A percentile compares a stretch with the other conserved stretches of the same genome.
Conservation (phyloP, 208 protist genomes). For the Porcisia hertigi region DNA sequence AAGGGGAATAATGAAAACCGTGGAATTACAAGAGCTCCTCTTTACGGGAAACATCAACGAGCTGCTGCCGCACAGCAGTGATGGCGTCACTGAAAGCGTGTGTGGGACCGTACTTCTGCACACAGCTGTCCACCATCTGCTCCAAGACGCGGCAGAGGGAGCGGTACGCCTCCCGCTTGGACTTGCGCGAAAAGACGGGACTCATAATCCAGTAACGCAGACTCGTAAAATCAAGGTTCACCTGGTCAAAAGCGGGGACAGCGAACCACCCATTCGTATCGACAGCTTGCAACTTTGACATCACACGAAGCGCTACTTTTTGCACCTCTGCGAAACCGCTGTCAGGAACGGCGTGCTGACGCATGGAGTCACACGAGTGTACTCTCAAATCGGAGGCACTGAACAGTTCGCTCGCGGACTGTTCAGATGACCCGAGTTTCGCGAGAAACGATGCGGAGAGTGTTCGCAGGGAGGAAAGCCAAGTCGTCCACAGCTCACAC, state of each 20-base stretch:
- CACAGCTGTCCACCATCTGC: constrained; percentile 83
- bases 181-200: constrained; percentile 52
- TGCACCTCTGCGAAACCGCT: constrained; percentile 38
- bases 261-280: constrained; percentile 79
- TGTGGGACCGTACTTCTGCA: constrained; percentile 71
- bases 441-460: constrained; percentile 7
- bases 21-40: constrained; percentile 49
- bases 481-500: constrained; percentile 8
- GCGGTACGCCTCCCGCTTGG: constrained; percentile 62
- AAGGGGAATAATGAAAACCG: not conserved
- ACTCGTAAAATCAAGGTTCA: constrained; percentile 76
- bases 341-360: not conserved
- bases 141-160: constrained; percentile 71
- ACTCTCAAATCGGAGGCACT: not conserved
- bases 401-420: not conserved
- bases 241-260: constrained; percentile 75
- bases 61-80: constrained; percentile 58
- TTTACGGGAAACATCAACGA: constrained; percentile 62
- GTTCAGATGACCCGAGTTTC: not conserved
- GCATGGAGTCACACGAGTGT: constrained; percentile 13
- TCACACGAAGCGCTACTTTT: constrained; percentile 38
- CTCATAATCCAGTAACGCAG: constrained; percentile 60
- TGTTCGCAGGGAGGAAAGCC: not conserved
- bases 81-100: constrained; percentile 69
- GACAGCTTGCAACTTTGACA: constrained; percentile 45